A percentile compares a stretch with the other conserved stretches of the same genome.
Conservation (phyloP, 495 filamentous ascomycete species). For the Penicillium alfredii region DNA sequence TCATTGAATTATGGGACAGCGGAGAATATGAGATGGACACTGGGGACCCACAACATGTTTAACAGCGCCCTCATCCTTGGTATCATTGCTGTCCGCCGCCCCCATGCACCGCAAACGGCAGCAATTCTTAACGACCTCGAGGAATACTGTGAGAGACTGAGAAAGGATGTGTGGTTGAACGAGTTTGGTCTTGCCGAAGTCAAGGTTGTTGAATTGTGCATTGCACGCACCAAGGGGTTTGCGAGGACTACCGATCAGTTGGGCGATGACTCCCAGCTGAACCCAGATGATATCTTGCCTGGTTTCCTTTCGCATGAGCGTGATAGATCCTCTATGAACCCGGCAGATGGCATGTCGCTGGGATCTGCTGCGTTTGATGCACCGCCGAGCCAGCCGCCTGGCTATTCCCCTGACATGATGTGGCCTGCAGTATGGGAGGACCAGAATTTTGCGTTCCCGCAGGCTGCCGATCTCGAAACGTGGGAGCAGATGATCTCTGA, state of each 20-base stretch:
- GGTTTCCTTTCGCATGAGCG: background rate
- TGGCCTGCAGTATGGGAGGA: conserved; percentile 16
- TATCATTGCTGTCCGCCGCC: conserved; percentile 12
- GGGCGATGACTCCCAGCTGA: background rate
- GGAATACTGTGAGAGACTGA: conserved; percentile 10
- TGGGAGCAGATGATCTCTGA: conserved; percentile 18
- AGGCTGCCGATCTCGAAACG: conserved; percentile 12
- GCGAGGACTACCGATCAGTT: conserved; percentile 2
- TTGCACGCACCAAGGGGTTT: conserved; percentile 7
- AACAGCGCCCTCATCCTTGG: conserved; percentile 14
- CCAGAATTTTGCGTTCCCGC: conserved; percentile 13
- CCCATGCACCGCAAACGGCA: conserved; percentile 10
- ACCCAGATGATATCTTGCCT: background rate
- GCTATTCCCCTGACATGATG: conserved; percentile 9
- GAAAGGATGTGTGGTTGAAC: conserved; percentile 12
- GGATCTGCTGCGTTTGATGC: background rate
- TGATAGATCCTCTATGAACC: background rate
- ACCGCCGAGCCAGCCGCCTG: conserved; percentile 2
- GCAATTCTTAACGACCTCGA: conserved; percentile 11
- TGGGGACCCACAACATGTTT: conserved; percentile 15
- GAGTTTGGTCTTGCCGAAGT: conserved; percentile 15
- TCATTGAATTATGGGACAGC: conserved; percentile 10
- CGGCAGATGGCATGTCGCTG: background rate
- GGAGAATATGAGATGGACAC: conserved; percentile 16
- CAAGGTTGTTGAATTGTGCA: conserved; percentile 13